Evolutionary conservation across 1,139 yeast species (phyloP), one percentile per base, ranked within the genome.

Genomic region (Geotrichum aggregatum): DNA sequence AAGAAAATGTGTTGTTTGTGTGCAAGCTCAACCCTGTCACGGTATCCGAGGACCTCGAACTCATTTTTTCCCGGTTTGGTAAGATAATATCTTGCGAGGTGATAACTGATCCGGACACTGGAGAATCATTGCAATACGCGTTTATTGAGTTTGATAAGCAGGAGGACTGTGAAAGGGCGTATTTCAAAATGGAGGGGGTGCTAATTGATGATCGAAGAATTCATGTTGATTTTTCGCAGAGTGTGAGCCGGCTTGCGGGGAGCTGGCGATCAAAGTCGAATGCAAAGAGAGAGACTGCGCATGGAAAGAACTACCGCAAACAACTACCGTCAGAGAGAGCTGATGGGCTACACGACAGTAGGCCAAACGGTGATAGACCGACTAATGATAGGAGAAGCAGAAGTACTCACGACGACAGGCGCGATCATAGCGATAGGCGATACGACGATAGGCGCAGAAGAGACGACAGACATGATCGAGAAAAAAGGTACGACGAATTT

Each of bases 221-320:
- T 26, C 80, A 80, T 56, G 84, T 83, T 47, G 88, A 83, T 63
- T 83, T 83, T 69, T 78, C 84, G 47, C 89, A 83, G 62, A 79
- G 85, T 58, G 73, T 72, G 16, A 47, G 63, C 10, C 52, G 57
- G 16, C 49, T 61, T 18, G 57, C 58, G 41, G 55, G 52, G n/a
- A 44, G 50, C 4, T 60, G 64, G 64, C 48, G 62, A 30, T 42
- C 47, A 10, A 47, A 48, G 28, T 52, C 55, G 21, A 61, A 60
- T 46, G 45, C 30, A 3, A 56, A 48, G 50, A 46, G 61, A 34
- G 40, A 28, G 47, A 19, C 36, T 13, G 56, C 35, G 2, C 56
- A 53, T 47, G 58, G 58, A 3, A 44, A 33, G 16, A 38, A 22
- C n/a, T 42, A 18, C n/a, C n/a, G n/a, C n/a, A n/a, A n/a, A n/a